phyloP scores from a whole-genome alignment of 2,329 filamentous ascomycete genomes.

The Colletotrichum sojae region DNA sequence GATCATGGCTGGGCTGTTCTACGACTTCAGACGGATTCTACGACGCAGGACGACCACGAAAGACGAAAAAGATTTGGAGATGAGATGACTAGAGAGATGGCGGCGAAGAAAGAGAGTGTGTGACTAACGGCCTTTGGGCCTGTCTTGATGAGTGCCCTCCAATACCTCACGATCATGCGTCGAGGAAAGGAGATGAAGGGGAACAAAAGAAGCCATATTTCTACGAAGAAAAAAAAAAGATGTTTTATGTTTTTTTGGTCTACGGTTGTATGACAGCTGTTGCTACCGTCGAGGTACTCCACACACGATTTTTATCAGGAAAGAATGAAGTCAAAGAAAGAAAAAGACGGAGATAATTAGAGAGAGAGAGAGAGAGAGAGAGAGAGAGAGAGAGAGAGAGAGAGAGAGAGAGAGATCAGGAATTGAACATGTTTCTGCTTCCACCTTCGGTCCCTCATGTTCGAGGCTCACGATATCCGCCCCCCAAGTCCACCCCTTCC shows the following conservation, averaged over 20 bases:
- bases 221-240: background rate
- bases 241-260: background rate
- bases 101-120: background rate
- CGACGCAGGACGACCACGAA: slow-evolving; percentile 4
- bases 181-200: background rate
- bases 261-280: no score
- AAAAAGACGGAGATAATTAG: background rate
- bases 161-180: background rate
- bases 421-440: background rate
- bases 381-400: background rate
- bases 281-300: no score
- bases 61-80: background rate
- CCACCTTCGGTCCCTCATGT: background rate
- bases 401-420: background rate
- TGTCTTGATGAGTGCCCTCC: background rate
- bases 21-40: slow-evolving; percentile 5
- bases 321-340: background rate
- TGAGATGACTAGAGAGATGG: no score
- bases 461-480: background rate
- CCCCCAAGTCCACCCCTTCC: no score
- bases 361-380: background rate
- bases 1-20: background rate
- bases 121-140: background rate
- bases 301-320: background rate
- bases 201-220: background rate